A percentile compares a stretch with the other conserved stretches of the same genome.
Evolutionary conservation across 2,329 filamentous ascomycete genomes (phyloP).

Genomic region (Nothopassalora personata): DNA sequence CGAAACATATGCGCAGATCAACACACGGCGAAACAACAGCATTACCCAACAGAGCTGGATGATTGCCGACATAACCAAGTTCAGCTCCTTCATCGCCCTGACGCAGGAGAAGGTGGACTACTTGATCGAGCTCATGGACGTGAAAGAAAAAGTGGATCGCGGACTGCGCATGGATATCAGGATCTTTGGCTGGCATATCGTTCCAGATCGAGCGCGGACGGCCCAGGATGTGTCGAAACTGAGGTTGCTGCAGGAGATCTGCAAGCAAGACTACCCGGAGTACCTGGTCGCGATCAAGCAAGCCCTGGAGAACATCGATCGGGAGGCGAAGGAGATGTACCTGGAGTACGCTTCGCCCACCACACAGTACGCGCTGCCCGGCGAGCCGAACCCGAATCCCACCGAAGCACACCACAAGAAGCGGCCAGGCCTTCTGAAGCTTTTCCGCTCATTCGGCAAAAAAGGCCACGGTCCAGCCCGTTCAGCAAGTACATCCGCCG

Average conservation of each 20-base stretch:
- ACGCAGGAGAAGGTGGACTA: slow-evolving; percentile 41
- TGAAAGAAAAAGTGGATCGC: slow-evolving; percentile 41
- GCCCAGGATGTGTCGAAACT: slow-evolving; percentile 39
- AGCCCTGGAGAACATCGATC: slow-evolving; percentile 41
- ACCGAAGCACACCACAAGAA: slow-evolving; percentile 18
- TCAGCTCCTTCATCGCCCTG: slow-evolving; percentile 38
- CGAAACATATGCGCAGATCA: slow-evolving; percentile 31
- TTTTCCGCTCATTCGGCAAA: slow-evolving; percentile 26
- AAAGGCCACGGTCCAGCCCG: slow-evolving; percentile 6
- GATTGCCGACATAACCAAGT: slow-evolving; percentile 38
- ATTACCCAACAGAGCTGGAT: slow-evolving; percentile 36
- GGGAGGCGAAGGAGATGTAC: slow-evolving; percentile 23
- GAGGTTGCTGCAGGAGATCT: slow-evolving; percentile 41
- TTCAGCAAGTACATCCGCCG: slow-evolving; percentile 2
- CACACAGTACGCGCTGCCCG: slow-evolving; percentile 1
- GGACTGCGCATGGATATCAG: slow-evolving; percentile 43
- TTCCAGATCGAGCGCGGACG: slow-evolving; percentile 28
- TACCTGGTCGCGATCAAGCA: slow-evolving; percentile 39
- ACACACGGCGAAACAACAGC: slow-evolving; percentile 27
- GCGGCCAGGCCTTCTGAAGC: slow-evolving; percentile 24
- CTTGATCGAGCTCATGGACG: slow-evolving; percentile 40
- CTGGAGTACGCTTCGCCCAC: slow-evolving; percentile 2
- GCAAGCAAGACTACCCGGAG: slow-evolving; percentile 40
- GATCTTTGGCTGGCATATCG: slow-evolving; percentile 45
- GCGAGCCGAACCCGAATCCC: slow-evolving; percentile 4